A percentile compares a stretch with the other conserved stretches of the same genome.
Evolutionary conservation across 108 stramenopile species (phyloP).

Genomic region (Stephanodiscus minutulus): DNA sequence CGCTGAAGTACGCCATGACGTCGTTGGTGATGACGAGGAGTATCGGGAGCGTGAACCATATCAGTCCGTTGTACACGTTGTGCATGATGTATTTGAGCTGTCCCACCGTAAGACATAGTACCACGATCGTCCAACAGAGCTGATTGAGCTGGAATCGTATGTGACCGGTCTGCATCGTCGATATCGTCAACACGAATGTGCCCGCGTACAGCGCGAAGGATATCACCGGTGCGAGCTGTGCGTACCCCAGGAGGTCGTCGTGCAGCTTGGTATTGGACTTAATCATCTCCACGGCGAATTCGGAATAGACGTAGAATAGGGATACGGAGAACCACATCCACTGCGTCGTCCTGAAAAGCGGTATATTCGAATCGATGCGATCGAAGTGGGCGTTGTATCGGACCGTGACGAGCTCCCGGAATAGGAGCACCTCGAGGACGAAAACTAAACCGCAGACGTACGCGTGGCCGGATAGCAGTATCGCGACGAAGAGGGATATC

Average conservation of each 20-base stretch:
- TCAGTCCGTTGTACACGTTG: constrained; percentile 97
- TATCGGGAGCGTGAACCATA: constrained; percentile 97
- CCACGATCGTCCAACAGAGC: constrained; percentile 95
- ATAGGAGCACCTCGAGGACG: constrained; percentile 76
- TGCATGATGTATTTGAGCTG: constrained; percentile 94
- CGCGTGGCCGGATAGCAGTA: constrained; percentile 76
- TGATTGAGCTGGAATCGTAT: constrained; percentile 97
- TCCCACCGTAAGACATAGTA: constrained; percentile 90
- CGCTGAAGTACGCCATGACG: constrained; percentile 93
- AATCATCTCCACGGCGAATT: constrained; percentile 70
- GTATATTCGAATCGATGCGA: constrained; percentile 86
- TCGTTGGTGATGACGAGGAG: constrained; percentile 96
- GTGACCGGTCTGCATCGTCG: constrained; percentile 88
- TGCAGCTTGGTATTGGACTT: constrained; percentile 70
- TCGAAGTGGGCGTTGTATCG: constrained; percentile 84
- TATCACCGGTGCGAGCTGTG: constrained; percentile 61
- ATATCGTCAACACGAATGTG: constrained; percentile 91
- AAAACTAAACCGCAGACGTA: constrained; percentile 83
- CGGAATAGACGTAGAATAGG: constrained; percentile 90
- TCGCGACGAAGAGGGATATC: constrained; percentile 57
- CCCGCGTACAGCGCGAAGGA: constrained; percentile 83
- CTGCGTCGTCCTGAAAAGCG: constrained; percentile 96
- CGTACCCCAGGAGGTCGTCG: constrained; percentile 56
- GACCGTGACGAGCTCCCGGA: constrained; percentile 95
- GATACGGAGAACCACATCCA: constrained; percentile 96